A percentile compares a stretch with the other conserved stretches of the same genome.
These are phyloP conservation scores for Primulina eburnea DNA, from an alignment of 257 asterid species.

Conservation along the genomic window DNA sequence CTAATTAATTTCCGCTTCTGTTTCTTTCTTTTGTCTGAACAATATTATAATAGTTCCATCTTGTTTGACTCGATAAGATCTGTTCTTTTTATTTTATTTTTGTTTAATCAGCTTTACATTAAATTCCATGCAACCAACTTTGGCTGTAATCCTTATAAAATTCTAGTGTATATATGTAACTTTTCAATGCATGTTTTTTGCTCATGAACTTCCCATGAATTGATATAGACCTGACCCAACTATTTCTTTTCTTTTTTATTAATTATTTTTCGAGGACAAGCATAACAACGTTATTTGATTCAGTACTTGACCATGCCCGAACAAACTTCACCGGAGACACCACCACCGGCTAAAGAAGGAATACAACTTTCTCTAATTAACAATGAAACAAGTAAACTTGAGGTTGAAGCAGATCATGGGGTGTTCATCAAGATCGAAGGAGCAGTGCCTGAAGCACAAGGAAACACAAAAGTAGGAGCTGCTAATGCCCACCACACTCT, in stretches of 20 bases:
- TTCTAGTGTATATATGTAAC: slow-evolving; percentile 29
- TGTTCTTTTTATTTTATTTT: too few relatives aligned
- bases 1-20: too few relatives aligned
- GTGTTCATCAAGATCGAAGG: not conserved
- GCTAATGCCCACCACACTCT: slow-evolving; percentile 18
- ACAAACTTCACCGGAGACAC: too few relatives aligned
- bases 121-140: too few relatives aligned
- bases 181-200: slow-evolving; percentile 20
- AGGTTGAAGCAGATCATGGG: not conserved
- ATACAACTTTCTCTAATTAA: not conserved
- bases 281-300: not conserved
- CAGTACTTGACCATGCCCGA: too few relatives aligned
- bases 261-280: not conserved
- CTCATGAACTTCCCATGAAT: slow-evolving; percentile 35
- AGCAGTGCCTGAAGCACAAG: too few relatives aligned
- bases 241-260: slow-evolving; percentile 10
- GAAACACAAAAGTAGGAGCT: not conserved
- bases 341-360: not conserved
- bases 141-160: not conserved
- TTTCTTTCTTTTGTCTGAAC: too few relatives aligned
- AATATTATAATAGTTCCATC: too few relatives aligned
- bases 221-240: slow-evolving; percentile 20
- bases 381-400: not conserved
- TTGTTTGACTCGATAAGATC: too few relatives aligned
- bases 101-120: too few relatives aligned